Base-by-base conservation (phyloP, 768 basidiomycete genomes). In the Lactifluus hygrophoroides region DNA sequence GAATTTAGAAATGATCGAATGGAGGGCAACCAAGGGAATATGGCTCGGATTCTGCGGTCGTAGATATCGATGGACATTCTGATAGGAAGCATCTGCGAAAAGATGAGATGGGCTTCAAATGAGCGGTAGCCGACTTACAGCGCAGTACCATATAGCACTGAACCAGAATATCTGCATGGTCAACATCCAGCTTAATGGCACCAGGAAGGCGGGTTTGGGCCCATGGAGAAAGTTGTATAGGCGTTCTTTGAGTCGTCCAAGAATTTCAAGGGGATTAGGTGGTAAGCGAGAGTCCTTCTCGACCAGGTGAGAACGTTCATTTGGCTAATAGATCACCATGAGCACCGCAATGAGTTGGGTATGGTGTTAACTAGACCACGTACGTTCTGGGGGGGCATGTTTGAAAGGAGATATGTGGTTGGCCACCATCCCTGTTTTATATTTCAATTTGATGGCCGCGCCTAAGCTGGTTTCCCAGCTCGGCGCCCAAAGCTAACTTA, bases 1-100 rank as follows among this genome's bases (percentile, higher is more conserved):
- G n/a, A 16, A 17, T 28, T 13, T 7, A 59, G 27, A 34, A 28
- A 11, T 10, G 3, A 28, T 48, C 25, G 52, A 19, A 59, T 17
- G 16, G 58, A 59, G 13, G 58, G 58, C n/a, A 59, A 28, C 34
- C 23, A 13, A 8, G 58, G 58, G 32, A 59, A 55, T 38, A 37
- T 34, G 19, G 16, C 47, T 25, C 58, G 53, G 23, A 59, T n/a
- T 9, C 32, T 30, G 11, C 34, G 47, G n/a, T 59, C 58, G 27
- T 59, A 59, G 32, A 59, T 6, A n/a, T 49, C 11, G 23, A 49
- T 5, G 13, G 47, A 0, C 11, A 59, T 44, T 19, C 34, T 48
- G 4, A 55, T 37, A 25, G 58, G 58, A 21, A 54, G 40, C 2
- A 47, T 43, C 58, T 59, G 40, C 46, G 14, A 30, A 17, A 38